These are phyloP conservation scores for Xerocomus spinulosus DNA, from an alignment of 768 basidiomycete species.

Conservation along the genomic window DNA sequence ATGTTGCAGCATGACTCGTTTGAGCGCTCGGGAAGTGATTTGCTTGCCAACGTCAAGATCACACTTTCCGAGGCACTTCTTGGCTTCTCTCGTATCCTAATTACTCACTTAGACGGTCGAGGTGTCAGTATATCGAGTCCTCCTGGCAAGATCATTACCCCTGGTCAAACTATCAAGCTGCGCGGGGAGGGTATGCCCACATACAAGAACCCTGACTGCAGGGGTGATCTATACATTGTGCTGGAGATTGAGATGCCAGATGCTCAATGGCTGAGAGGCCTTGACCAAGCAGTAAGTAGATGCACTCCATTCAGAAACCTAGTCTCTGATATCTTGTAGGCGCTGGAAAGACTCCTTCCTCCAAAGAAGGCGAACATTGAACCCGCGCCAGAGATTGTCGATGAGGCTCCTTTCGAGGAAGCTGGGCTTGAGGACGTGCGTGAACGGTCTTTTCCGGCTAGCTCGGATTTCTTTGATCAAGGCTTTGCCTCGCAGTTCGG, in stretches of 20 bases:
- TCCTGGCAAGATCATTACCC: conserved; percentile 68
- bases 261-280: conserved; percentile 64
- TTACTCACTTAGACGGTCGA: conserved; percentile 91
- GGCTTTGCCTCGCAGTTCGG: conserved; percentile 68
- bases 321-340: conserved; percentile 37
- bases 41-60: conserved; percentile 76
- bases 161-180: conserved; percentile 68
- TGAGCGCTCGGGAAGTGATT: conserved; percentile 75
- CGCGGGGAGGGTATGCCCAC: conserved; percentile 89
- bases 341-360: conserved; percentile 62
- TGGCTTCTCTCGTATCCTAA: conserved; percentile 87
- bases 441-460: conserved; percentile 71
- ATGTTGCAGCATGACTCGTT: conserved; percentile 70
- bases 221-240: conserved; percentile 79
- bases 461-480: conserved; percentile 72
- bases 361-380: conserved; percentile 72
- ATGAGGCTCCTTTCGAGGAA: conserved; percentile 68
- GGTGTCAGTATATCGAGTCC: conserved; percentile 79
- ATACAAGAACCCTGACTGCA: conserved; percentile 56
- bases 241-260: conserved; percentile 88
- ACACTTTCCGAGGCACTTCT: conserved; percentile 92
- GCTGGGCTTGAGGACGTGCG: conserved; percentile 80
- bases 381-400: conserved; percentile 66
- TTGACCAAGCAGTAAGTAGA: conserved; percentile 53
- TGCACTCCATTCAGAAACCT: background rate